Evolutionary conservation across 768 basidiomycete genomes (phyloP).

Genomic region (Boletus reticulatus): DNA sequence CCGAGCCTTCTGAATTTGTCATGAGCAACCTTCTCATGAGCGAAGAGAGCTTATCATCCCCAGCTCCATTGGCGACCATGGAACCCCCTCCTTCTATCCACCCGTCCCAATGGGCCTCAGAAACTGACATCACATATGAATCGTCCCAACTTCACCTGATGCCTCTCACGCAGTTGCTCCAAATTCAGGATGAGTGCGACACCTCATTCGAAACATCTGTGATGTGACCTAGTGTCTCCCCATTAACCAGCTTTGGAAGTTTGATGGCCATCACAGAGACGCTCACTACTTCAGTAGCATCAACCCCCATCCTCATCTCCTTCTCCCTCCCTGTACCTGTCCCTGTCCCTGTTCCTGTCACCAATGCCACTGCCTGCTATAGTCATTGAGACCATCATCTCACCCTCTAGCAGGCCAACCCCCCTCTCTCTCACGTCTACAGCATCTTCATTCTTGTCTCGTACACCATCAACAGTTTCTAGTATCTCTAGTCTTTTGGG

Average conservation of each 20-base stretch:
- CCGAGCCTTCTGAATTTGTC: slow-evolving; percentile 39
- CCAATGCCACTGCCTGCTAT: slow-evolving; percentile 19
- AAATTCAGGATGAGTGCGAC: slow-evolving; percentile 60
- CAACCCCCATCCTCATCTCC: not conserved
- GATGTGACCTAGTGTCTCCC: slow-evolving; percentile 56
- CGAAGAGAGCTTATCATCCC: slow-evolving; percentile 31
- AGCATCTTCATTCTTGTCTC: slow-evolving; percentile 30
- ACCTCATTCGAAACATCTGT: slow-evolving; percentile 73
- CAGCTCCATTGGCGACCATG: slow-evolving; percentile 33
- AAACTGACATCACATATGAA: slow-evolving; percentile 70
- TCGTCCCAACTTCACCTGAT: slow-evolving; percentile 75
- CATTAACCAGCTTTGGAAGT: slow-evolving; percentile 30
- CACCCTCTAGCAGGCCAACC: slow-evolving; percentile 34
- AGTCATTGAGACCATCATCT: slow-evolving; percentile 18
- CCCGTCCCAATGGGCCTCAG: slow-evolving; percentile 55
- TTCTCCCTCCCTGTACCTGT: no score
- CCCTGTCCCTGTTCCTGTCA: not conserved
- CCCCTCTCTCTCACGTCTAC: slow-evolving; percentile 32
- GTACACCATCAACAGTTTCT: slow-evolving; percentile 40
- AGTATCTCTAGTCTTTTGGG: slow-evolving; percentile 44
- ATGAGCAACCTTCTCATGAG: slow-evolving; percentile 27
- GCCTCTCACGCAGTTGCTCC: slow-evolving; percentile 51
- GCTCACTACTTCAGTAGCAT: slow-evolving; percentile 23
- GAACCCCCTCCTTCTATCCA: slow-evolving; percentile 40
- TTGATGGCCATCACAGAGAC: slow-evolving; percentile 36